Evolutionary conservation across 352 stramenopile genomes (phyloP).

Genomic region (Phytophthora sp.): DNA sequence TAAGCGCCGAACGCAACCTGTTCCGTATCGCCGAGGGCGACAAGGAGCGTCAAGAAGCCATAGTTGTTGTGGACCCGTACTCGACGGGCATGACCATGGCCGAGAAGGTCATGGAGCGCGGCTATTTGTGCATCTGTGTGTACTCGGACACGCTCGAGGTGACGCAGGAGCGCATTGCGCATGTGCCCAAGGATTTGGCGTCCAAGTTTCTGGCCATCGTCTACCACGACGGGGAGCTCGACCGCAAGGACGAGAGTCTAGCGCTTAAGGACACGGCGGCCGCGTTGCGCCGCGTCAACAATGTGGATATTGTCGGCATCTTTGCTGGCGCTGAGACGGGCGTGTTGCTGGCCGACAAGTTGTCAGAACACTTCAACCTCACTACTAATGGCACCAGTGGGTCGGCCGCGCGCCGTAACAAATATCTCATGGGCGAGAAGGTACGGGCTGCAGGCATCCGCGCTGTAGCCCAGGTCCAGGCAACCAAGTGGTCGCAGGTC

Average conservation of each 20-base stretch:
- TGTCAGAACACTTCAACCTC: slow-evolving; percentile 89
- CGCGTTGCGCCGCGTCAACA: slow-evolving; percentile 42
- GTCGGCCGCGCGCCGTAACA: slow-evolving; percentile 89
- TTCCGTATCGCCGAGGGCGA: slow-evolving; percentile 66
- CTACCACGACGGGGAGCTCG: slow-evolving; percentile 69
- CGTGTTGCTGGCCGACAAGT: slow-evolving; percentile 90
- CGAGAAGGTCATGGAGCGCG: slow-evolving; percentile 84
- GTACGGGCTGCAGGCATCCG: slow-evolving; percentile 73
- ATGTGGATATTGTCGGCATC: slow-evolving; percentile 77
- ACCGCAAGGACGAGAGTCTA: slow-evolving; percentile 31
- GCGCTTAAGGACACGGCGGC: slow-evolving; percentile 46
- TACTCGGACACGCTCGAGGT: slow-evolving; percentile 83
- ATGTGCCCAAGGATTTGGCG: slow-evolving; percentile 58
- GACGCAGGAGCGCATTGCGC: slow-evolving; percentile 74
- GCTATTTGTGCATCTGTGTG: slow-evolving; percentile 82
- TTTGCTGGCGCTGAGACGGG: slow-evolving; percentile 94
- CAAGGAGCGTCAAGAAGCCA: slow-evolving; percentile 48
- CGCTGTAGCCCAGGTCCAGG: slow-evolving; percentile 77
- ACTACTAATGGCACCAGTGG: slow-evolving; percentile 86
- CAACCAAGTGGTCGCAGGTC: slow-evolving; percentile 84
- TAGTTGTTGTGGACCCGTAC: slow-evolving; percentile 96
- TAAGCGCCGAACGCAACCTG: slow-evolving; percentile 45
- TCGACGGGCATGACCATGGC: slow-evolving; percentile 94
- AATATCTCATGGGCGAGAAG: slow-evolving; percentile 90
- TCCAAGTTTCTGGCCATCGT: slow-evolving; percentile 66